These are phyloP conservation scores for Phanerodontia chrysosporium DNA, from an alignment of 768 basidiomycete genomes.

Conservation along the genomic window DNA sequence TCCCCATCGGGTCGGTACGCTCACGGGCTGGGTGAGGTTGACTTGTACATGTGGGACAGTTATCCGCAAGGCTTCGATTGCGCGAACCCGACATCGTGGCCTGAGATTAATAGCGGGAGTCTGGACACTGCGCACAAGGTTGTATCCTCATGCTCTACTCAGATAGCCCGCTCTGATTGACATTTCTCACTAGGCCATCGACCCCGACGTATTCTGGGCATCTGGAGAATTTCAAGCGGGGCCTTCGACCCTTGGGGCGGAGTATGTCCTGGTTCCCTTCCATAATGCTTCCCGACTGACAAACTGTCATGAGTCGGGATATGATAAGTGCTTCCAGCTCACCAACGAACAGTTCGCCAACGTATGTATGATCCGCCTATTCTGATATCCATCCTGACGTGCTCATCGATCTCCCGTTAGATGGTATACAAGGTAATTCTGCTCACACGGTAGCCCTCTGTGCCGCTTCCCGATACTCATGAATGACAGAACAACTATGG, in stretches of 20 bases:
- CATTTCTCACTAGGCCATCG: slow-evolving; percentile 8
- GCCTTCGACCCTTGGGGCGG: slow-evolving; percentile 24
- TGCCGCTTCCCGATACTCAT: background rate
- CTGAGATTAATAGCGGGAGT: slow-evolving; percentile 7
- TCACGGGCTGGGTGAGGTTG: slow-evolving; percentile 18
- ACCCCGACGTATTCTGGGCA: slow-evolving; percentile 17
- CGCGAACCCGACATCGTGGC: slow-evolving; percentile 14
- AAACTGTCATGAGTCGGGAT: slow-evolving; percentile 16
- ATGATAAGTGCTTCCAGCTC: slow-evolving; percentile 22
- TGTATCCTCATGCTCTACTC: too few species aligned
- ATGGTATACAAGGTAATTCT: slow-evolving; percentile 6
- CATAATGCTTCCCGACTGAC: background rate
- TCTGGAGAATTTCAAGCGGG: slow-evolving; percentile 20
- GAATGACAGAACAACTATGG: slow-evolving; percentile 22
- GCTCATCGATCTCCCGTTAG: background rate
- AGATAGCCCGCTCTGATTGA: too few species aligned
- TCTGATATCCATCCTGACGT: background rate
- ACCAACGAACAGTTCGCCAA: slow-evolving; percentile 22
- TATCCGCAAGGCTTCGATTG: slow-evolving; percentile 24
- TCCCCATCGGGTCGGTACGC: slow-evolving; percentile 12
- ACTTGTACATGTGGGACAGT: slow-evolving; percentile 21
- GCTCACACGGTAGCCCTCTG: background rate
- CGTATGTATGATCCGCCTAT: slow-evolving; percentile 14
- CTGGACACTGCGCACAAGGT: slow-evolving; percentile 16
- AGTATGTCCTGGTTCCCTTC: slow-evolving; percentile 7